Evolutionary conservation across 1,284 basidiomycete species (phyloP), one percentile per base, ranked within the genome.

Genomic region (Sporisorium scitamineum): DNA sequence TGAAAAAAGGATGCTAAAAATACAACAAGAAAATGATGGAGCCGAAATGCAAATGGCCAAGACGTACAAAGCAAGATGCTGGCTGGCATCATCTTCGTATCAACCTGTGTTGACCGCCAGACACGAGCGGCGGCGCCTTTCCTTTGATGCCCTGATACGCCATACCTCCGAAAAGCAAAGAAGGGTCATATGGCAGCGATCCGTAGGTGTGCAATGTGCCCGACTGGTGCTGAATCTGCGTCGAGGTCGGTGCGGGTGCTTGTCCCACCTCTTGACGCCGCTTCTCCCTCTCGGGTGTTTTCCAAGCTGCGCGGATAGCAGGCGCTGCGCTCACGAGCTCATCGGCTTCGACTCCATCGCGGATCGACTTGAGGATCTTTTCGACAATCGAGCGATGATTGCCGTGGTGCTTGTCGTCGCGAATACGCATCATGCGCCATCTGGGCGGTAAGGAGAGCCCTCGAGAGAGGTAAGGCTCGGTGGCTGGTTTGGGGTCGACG

Each of bases 401-500:
- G 11, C 78, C 84, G 42, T 82, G 78, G 18, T 66, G 61, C 67
- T 85, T 85, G 66, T 85, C 84, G 52, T 84, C 80, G 1, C 84
- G 67, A 24, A 85, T 78, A 2, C 84, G 74, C 57, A 70, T 81
- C 61, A 84, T 76, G 50, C 80, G 60, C 84, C 84, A 85, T n/a
- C 78, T 68, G 11, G 81, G 70, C 84, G 70, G 55, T 20, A 69
- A 34, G 18, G 61, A 24, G 7, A 77, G n/a, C 1, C 54, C 60
- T 44, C 48, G 59, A 7, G 70, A 72, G 16, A 63, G 16, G 26
- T 65, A 69, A 1, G 61, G 61, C 41, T 76, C 74, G 34, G 74
- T 76, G 9, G 69, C 65, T 14, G 74, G 74, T 5, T 57, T 37
- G 9, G 88, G 72, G 80, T 96, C 92, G 22, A 68, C 52, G 27